Percentiles rank a stretch among this genome's conserved stretches.
phyloP scores from a whole-genome alignment of 2,329 filamentous ascomycete species.

The Fusarium sp. region DNA sequence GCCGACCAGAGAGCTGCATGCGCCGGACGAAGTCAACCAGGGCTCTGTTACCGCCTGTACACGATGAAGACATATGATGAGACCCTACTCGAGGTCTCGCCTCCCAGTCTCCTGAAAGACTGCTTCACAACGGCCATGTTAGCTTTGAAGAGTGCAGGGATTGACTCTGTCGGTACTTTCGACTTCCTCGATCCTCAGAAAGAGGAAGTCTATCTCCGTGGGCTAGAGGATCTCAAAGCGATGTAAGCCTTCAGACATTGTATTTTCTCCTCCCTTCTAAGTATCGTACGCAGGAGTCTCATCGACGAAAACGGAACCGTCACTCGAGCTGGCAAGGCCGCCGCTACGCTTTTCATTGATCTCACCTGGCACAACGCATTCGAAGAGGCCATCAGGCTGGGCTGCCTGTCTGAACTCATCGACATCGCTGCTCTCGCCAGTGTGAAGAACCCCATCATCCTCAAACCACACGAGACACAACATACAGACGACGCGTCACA shows the following conservation, averaged over 20 bases:
- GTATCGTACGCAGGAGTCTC: neutral
- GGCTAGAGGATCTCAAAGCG: neutral
- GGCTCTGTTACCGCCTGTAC: neutral
- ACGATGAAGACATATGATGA: neutral
- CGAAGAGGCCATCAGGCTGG: neutral
- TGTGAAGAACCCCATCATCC: neutral
- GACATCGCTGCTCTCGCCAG: neutral
- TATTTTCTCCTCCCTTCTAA: neutral
- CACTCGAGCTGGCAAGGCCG: neutral
- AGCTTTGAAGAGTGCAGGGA: neutral
- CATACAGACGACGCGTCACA: neutral
- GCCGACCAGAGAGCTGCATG: neutral
- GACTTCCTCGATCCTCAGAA: neutral
- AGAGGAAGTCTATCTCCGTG: neutral
- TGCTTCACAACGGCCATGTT: neutral
- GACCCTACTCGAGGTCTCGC: fast-evolving
- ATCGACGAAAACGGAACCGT: neutral
- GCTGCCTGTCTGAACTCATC: neutral
- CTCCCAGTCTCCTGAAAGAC: neutral
- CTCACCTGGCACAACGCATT: neutral
- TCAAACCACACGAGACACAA: neutral
- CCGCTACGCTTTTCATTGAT: neutral
- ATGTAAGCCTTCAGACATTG: neutral
- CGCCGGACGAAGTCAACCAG: neutral
- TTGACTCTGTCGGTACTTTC: neutral